A percentile compares a stretch with the other conserved stretches of the same genome.
phyloP scores from a whole-genome alignment of 148 eudicot species.

The Drosera capensis region DNA sequence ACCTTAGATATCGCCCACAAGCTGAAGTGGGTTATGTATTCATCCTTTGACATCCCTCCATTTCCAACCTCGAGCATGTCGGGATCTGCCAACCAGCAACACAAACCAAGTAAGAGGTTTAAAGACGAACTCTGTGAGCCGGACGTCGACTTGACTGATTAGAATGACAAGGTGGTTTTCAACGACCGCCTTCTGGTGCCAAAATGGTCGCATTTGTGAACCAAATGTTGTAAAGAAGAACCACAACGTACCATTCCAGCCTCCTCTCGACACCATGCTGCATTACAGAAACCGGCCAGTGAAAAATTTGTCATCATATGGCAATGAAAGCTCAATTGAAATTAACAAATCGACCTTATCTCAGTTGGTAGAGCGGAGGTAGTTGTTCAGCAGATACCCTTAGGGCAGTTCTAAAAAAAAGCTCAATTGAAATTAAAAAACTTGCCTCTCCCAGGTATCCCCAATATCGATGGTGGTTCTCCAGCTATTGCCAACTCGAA shows the following conservation, averaged over 20 bases:
- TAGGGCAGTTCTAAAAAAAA: no score
- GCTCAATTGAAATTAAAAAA: background rate
- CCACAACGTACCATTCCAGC: constrained; percentile 68
- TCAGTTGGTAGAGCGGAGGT: no score
- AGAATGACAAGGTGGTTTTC: no score
- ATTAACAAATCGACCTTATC: no score
- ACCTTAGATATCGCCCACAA: constrained; percentile 86
- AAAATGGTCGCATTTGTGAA: no score
- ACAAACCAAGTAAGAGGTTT: background rate
- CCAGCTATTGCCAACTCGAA: constrained; percentile 8
- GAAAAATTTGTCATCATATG: background rate
- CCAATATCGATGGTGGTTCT: constrained; percentile 7
- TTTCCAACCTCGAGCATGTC: constrained; percentile 99
- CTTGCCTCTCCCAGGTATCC: constrained; percentile 6
- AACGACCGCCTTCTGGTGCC: no score
- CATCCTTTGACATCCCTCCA: constrained; percentile 67
- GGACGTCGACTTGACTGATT: no score
- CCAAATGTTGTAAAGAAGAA: background rate
- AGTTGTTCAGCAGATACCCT: no score
- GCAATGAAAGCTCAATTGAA: background rate
- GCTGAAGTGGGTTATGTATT: constrained; percentile 75
- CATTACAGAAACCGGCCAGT: background rate
- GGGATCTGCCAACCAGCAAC: constrained; percentile 35
- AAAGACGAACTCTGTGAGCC: background rate
- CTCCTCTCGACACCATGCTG: constrained; percentile 79